These are phyloP conservation scores for Volvox africanus DNA, from an alignment of 139 green algal genomes.

Conservation along the genomic window DNA sequence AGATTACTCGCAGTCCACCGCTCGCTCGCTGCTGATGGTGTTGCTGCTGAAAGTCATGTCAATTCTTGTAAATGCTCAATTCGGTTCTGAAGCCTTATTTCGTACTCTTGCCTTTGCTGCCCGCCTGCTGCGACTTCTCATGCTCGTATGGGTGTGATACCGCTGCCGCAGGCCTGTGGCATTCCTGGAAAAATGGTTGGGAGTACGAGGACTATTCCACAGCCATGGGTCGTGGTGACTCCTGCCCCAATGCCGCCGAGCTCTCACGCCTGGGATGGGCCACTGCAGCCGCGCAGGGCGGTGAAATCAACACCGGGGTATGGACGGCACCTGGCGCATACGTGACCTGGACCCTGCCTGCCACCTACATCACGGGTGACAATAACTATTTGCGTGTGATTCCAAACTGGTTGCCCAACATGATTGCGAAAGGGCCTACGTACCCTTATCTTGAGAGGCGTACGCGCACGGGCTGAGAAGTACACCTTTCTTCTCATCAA, in stretches of 20 bases:
- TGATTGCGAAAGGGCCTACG: not conserved
- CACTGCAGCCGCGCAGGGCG: not conserved
- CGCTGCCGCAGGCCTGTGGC: not conserved
- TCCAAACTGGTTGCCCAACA: not conserved
- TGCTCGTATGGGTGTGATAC: not conserved
- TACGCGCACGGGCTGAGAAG: not conserved
- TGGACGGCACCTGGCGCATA: not conserved
- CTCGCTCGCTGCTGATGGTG: not conserved
- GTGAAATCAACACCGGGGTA: not conserved
- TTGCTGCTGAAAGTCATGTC: not conserved
- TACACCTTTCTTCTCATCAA: no score
- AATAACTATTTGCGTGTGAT: slow-evolving; percentile 8
- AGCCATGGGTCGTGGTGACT: slow-evolving; percentile 24
- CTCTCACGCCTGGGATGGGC: slow-evolving; percentile 12
- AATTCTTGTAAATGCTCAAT: not conserved
- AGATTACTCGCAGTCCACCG: not conserved
- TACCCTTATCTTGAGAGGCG: not conserved
- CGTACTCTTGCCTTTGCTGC: not conserved
- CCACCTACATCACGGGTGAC: slow-evolving; percentile 30
- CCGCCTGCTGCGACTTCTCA: not conserved
- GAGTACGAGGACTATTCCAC: slow-evolving; percentile 28
- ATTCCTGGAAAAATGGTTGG: not conserved
- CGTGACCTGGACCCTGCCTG: slow-evolving; percentile 7
- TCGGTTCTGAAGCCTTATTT: not conserved
- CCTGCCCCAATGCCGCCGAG: slow-evolving; percentile 35